Percentiles rank a stretch among this genome's conserved stretches.
Conservation (phyloP, 805 yeast genomes). For the Wickerhamiella australiensis region DNA sequence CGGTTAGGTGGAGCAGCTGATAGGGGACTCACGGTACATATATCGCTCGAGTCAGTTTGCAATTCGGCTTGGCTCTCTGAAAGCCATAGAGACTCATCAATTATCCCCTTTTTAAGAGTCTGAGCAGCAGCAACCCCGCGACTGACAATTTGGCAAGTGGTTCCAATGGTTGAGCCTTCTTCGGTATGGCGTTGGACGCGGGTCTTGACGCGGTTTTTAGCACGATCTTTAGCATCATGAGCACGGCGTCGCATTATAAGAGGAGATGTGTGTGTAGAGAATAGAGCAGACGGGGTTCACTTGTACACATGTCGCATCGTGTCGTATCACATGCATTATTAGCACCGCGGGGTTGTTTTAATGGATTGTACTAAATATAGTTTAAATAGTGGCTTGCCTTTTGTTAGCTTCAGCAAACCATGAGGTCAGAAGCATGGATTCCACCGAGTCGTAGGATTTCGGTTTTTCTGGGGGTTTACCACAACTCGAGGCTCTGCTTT, state of each 20-base stretch:
- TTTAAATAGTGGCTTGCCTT: neutral
- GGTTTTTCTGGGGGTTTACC: conserved; percentile 1
- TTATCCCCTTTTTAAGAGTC: neutral
- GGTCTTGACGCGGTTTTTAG: neutral
- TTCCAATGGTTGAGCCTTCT: neutral
- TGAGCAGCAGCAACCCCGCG: neutral
- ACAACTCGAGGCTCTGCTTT: neutral
- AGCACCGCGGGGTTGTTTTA: too few relatives aligned
- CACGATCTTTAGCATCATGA: neutral
- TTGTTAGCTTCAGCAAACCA: conserved; percentile 15
- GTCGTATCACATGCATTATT: too few relatives aligned
- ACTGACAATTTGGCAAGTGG: neutral
- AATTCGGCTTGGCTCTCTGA: neutral
- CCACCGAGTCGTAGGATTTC: conserved; percentile 19
- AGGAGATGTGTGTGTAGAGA: too few relatives aligned
- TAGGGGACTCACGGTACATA: neutral
- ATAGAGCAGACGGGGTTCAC: too few relatives aligned
- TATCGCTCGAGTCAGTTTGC: neutral
- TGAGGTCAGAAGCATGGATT: conserved; percentile 20
- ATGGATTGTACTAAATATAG: neutral
- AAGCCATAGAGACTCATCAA: neutral
- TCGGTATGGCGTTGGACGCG: neutral
- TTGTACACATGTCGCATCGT: too few relatives aligned
- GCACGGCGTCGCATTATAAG: neutral
- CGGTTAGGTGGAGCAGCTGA: neutral